Percentiles rank a stretch among this genome's conserved stretches.
Evolutionary conservation across 2,329 filamentous ascomycete genomes (phyloP).

Genomic region (Aplosporella prunicola): DNA sequence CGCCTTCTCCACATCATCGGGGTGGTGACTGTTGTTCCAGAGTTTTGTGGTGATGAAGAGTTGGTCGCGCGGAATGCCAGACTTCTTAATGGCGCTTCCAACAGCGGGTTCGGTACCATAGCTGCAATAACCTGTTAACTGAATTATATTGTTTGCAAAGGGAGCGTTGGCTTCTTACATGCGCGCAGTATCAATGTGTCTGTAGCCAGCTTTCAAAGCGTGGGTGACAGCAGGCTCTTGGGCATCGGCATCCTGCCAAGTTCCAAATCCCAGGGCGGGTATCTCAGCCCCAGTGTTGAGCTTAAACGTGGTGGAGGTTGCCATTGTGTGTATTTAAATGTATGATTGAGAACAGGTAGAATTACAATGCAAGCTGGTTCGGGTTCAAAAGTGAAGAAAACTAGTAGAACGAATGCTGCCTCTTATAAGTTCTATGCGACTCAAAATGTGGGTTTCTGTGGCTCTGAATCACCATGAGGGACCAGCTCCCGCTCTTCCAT

Average conservation of each 20-base stretch:
- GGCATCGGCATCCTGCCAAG: slow-evolving; percentile 25
- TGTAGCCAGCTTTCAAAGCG: slow-evolving; percentile 25
- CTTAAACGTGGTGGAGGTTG: slow-evolving; percentile 5
- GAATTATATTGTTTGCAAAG: background rate
- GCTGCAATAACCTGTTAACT: slow-evolving; percentile 9
- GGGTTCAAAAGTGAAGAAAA: no score
- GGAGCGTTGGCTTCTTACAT: background rate
- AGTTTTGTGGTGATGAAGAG: slow-evolving; percentile 60
- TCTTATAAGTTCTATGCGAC: no score
- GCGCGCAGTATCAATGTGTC: slow-evolving; percentile 19
- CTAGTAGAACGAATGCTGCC: background rate
- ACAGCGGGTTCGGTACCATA: slow-evolving; percentile 55
- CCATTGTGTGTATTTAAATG: no score
- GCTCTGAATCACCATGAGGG: no score
- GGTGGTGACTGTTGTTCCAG: slow-evolving; percentile 48
- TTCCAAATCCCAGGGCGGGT: slow-evolving; percentile 21
- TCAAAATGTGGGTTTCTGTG: no score
- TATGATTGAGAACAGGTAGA: no score
- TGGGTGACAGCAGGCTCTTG: slow-evolving; percentile 21
- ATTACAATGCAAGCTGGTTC: no score
- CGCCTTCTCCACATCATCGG: slow-evolving; percentile 34
- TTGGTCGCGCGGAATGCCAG: slow-evolving; percentile 53
- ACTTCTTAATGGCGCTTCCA: slow-evolving; percentile 53
- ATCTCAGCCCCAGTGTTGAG: slow-evolving; percentile 9
- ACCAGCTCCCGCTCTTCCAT: no score